Conservation (phyloP, 768 basidiomycete species). For the Neoboletus magnificus region DNA sequence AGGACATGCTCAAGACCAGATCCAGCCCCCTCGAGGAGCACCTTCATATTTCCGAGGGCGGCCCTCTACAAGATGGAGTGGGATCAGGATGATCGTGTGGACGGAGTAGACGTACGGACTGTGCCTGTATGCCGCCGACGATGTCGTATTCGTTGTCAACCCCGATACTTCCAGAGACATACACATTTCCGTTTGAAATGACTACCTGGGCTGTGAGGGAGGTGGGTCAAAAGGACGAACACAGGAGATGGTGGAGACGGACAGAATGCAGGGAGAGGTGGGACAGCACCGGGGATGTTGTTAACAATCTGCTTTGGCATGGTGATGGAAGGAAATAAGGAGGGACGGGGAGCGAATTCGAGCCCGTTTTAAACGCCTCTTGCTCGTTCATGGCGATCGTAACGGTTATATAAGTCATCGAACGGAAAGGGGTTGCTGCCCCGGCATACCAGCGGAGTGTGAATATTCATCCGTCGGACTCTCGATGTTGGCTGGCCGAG, state of each 20-base stretch:
- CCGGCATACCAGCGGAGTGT: neutral
- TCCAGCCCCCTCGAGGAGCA: constrained; percentile 38
- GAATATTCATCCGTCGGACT: neutral
- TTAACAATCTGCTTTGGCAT: constrained; percentile 33
- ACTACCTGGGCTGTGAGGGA: constrained; percentile 34
- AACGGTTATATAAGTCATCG: too few species aligned
- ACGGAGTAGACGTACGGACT: constrained; percentile 32
- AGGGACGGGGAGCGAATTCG: neutral
- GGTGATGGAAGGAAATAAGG: neutral
- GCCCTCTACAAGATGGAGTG: constrained; percentile 24
- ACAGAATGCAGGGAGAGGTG: constrained; percentile 37
- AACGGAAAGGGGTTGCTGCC: neutral
- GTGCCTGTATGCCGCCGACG: constrained; percentile 36
- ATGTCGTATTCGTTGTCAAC: constrained; percentile 30
- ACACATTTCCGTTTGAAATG: constrained; percentile 34
- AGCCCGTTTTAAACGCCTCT: neutral
- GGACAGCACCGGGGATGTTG: constrained; percentile 28
- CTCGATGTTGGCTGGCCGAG: neutral
- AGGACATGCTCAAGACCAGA: constrained; percentile 36
- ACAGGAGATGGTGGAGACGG: neutral
- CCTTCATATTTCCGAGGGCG: constrained; percentile 39
- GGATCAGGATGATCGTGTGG: neutral
- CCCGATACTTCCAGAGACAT: constrained; percentile 42
- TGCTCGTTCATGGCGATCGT: neutral
- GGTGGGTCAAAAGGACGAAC: neutral